phyloP scores from a whole-genome alignment of 257 asterid genomes.

The Anisodus tanguticus region DNA sequence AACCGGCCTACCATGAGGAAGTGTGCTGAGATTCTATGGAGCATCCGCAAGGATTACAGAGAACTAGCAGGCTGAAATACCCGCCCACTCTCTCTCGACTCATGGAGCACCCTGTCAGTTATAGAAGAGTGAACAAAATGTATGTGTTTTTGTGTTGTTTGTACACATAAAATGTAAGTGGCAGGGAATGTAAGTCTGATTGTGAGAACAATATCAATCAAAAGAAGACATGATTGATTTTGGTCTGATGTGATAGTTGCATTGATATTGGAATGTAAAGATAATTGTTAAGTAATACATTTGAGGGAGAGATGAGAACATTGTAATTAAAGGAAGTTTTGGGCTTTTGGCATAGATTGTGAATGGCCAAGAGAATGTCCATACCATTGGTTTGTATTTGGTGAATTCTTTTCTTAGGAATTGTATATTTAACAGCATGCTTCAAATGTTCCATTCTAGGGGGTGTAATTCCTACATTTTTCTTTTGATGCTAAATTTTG shows the following conservation, averaged over 20 bases:
- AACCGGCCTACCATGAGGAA: slow-evolving; percentile 83
- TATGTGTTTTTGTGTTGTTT: background rate
- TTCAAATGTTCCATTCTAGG: too few species aligned
- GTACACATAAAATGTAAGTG: slow-evolving; percentile 14
- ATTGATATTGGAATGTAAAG: background rate
- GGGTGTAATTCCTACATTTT: too few species aligned
- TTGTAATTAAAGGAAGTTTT: slow-evolving; percentile 15
- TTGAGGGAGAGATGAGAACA: slow-evolving; percentile 21
- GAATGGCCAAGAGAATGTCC: slow-evolving; percentile 3
- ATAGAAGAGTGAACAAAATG: slow-evolving; percentile 33
- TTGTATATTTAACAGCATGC: background rate
- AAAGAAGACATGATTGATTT: background rate
- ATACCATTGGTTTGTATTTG: slow-evolving; percentile 4
- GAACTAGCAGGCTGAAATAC: slow-evolving; percentile 48
- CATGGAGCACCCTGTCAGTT: slow-evolving; percentile 18
- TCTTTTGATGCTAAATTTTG: too few species aligned
- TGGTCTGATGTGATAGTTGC: background rate
- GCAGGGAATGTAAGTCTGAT: background rate
- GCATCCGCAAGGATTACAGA: slow-evolving; percentile 73
- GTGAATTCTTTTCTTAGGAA: background rate
- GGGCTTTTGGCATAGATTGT: background rate
- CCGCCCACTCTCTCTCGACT: slow-evolving; percentile 27
- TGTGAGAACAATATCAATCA: slow-evolving; percentile 10
- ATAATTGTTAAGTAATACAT: background rate
- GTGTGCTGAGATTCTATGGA: slow-evolving; percentile 89